Evolutionary conservation across 1,284 basidiomycete genomes (phyloP).

Genomic region (Sporisorium reilianum): DNA sequence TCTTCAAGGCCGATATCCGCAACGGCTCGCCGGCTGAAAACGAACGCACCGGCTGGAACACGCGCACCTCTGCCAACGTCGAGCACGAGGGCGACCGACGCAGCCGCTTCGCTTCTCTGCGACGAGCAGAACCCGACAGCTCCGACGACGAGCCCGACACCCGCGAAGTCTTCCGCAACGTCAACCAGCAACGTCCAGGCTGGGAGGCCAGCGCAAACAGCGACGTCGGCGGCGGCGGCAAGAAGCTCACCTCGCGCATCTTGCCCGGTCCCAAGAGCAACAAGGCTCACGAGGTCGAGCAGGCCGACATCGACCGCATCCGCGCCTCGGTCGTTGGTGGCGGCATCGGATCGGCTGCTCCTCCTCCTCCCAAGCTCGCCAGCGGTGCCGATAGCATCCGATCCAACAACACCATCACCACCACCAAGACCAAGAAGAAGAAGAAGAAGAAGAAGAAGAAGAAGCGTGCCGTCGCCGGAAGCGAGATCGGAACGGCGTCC

Average conservation of each 20-base stretch:
- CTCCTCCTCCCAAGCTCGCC: slow-evolving; percentile 14
- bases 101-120: slow-evolving; percentile 23
- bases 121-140: slow-evolving; percentile 49
- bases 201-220: slow-evolving; percentile 29
- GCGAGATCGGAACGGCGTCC: slow-evolving; percentile 61
- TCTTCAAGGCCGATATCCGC: slow-evolving; percentile 66
- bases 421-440: slow-evolving; percentile 60
- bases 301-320: slow-evolving; percentile 52
- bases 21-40: slow-evolving; percentile 17
- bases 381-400: slow-evolving; percentile 39
- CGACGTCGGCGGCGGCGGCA: slow-evolving; percentile 54
- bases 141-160: slow-evolving; percentile 62
- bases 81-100: slow-evolving; percentile 20
- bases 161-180: slow-evolving; percentile 58
- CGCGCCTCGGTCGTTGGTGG: slow-evolving; percentile 60
- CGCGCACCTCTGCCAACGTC: slow-evolving; percentile 40
- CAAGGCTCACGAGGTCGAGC: slow-evolving; percentile 31
- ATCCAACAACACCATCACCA: slow-evolving; percentile 35
- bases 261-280: slow-evolving; percentile 59
- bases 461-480: slow-evolving; percentile 51
- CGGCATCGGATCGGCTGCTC: slow-evolving; percentile 32
- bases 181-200: slow-evolving; percentile 54
- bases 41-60: slow-evolving; percentile 38
- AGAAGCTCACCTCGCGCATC: slow-evolving; percentile 52
- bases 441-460: slow-evolving; percentile 60